These are phyloP conservation scores for Coprinellus micaceus DNA, from an alignment of 768 basidiomycete species.

Conservation along the genomic window DNA sequence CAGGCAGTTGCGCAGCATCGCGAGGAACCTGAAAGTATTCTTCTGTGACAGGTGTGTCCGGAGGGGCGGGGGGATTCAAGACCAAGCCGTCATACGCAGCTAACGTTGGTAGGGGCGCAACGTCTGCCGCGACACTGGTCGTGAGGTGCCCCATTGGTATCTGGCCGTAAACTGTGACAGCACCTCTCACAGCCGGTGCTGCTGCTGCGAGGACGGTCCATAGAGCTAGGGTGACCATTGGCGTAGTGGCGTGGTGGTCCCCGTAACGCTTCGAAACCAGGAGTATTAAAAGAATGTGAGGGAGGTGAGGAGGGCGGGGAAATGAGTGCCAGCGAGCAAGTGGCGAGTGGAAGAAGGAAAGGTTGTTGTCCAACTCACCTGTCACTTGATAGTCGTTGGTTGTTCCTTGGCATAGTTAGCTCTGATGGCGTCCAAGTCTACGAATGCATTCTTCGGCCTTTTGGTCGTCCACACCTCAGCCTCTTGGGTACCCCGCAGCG, in stretches of 20 bases:
- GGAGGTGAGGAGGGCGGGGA: neutral
- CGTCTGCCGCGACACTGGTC: neutral
- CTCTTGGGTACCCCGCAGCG: too few relatives aligned
- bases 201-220: slow-evolving; percentile 1
- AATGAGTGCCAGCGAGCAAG: neutral
- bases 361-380: too few relatives aligned
- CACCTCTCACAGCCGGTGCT: slow-evolving; percentile 1
- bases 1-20: slow-evolving; percentile 26
- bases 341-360: neutral
- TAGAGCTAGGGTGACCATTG: neutral
- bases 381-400: too few relatives aligned
- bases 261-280: too few relatives aligned
- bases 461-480: too few relatives aligned
- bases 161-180: slow-evolving; percentile 32
- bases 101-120: slow-evolving; percentile 21
- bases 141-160: slow-evolving; percentile 23
- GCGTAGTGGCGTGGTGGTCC: too few relatives aligned
- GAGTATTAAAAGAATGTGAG: neutral
- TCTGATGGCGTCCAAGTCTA: too few relatives aligned
- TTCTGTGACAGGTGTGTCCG: slow-evolving; percentile 33
- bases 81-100: slow-evolving; percentile 52
- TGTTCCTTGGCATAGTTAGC: too few relatives aligned
- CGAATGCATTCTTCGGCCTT: too few relatives aligned
- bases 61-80: slow-evolving; percentile 48
- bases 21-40: slow-evolving; percentile 44